phyloP scores from a whole-genome alignment of 2,329 filamentous ascomycete species.

The Plectosphaerella cucumerina region DNA sequence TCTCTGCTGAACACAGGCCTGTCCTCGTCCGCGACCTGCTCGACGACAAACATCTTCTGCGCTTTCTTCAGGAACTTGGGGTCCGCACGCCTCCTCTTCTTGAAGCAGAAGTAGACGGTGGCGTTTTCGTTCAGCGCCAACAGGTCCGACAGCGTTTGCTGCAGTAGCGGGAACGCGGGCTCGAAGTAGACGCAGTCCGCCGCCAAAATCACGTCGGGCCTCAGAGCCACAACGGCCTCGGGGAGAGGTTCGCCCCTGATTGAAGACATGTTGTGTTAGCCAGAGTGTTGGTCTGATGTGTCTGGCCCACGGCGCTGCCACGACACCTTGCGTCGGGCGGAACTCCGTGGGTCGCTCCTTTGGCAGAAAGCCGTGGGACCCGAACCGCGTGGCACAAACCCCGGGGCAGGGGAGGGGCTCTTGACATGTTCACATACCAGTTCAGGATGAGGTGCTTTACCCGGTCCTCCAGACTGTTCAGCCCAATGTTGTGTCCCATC shows the following conservation, averaged over 20 bases:
- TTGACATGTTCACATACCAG: slow-evolving; percentile 53
- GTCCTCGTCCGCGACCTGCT: slow-evolving; percentile 60
- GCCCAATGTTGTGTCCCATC: slow-evolving; percentile 80
- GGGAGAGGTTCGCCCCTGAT: slow-evolving; percentile 58
- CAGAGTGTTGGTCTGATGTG: too few relatives aligned
- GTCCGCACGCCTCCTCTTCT: slow-evolving; percentile 80
- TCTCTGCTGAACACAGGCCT: slow-evolving; percentile 52
- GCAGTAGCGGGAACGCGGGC: slow-evolving; percentile 84
- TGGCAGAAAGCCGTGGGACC: too few relatives aligned
- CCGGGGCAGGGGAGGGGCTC: too few relatives aligned
- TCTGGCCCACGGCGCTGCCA: too few relatives aligned
- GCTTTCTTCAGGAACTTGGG: slow-evolving; percentile 70
- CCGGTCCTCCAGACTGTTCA: slow-evolving; percentile 65
- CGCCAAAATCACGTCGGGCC: slow-evolving; percentile 81
- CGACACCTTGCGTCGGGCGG: too few relatives aligned
- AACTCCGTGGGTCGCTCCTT: too few relatives aligned
- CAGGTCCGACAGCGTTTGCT: slow-evolving; percentile 72
- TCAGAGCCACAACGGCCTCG: slow-evolving; percentile 44
- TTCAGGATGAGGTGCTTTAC: slow-evolving; percentile 71
- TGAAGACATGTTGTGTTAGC: too few relatives aligned
- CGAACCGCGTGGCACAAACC: too few relatives aligned
- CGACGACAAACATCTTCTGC: slow-evolving; percentile 60
- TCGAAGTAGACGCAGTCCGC: slow-evolving; percentile 98
- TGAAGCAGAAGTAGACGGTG: slow-evolving; percentile 82
- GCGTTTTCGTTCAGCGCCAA: slow-evolving; percentile 66